Conservation (phyloP, 805 yeast genomes). For the Monosporozyma servazzii region DNA sequence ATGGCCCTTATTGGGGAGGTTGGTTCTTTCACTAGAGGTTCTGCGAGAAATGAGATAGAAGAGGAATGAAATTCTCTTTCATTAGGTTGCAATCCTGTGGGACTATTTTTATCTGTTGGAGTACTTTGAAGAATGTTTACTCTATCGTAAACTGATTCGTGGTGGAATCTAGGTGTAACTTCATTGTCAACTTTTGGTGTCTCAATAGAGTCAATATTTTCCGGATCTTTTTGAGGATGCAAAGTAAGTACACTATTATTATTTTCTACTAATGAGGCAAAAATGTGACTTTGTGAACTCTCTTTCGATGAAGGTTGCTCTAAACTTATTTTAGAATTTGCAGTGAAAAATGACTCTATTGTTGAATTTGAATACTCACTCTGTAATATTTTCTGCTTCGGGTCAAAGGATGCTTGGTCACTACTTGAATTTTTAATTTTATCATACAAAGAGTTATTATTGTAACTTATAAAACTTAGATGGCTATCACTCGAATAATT, state of each 20-base stretch:
- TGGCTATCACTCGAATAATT: not conserved
- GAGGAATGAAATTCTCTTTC: not conserved
- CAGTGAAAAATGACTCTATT: conserved; percentile 1
- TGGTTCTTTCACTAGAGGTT: not conserved
- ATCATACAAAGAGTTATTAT: not conserved
- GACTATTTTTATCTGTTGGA: not conserved
- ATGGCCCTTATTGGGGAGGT: conserved; percentile 15
- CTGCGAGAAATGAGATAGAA: not conserved
- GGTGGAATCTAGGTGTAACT: not conserved
- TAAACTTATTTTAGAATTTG: not conserved
- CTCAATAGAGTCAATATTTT: not conserved
- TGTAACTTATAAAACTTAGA: not conserved
- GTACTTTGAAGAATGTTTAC: not conserved
- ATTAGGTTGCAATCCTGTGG: not conserved
- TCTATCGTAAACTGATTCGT: not conserved
- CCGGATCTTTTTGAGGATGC: not conserved
- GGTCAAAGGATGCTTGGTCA: not conserved
- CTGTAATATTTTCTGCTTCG: not conserved
- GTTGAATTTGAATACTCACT: not conserved
- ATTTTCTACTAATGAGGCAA: not conserved
- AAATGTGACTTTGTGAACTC: conserved; percentile 1
- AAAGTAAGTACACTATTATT: not conserved
- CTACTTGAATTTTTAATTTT: not conserved
- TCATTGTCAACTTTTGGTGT: not conserved
- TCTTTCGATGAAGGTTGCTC: not conserved